A percentile compares a stretch with the other conserved stretches of the same genome.
These are phyloP conservation scores for Knoxdaviesia capensis DNA, from an alignment of 2,329 filamentous ascomycete genomes.

Conservation along the genomic window DNA sequence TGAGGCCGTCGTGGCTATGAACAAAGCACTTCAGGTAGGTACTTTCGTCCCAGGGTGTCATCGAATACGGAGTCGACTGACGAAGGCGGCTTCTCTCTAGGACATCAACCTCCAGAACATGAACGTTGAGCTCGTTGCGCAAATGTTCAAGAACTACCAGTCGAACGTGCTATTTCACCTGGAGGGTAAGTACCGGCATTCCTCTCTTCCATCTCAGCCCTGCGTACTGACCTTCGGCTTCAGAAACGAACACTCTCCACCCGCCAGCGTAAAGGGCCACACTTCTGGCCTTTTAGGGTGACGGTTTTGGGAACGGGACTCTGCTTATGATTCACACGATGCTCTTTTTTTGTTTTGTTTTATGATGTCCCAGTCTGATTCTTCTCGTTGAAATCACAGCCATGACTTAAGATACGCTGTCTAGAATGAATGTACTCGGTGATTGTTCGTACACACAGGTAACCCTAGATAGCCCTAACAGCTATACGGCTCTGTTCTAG, in stretches of 20 bases:
- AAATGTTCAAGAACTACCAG: constrained; percentile 99
- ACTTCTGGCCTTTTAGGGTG: no score
- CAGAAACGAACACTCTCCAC: constrained; percentile 68
- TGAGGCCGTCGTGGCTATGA: constrained; percentile 79
- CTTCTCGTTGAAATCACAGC: no score
- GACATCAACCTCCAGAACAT: constrained; percentile 98
- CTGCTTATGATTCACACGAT: no score
- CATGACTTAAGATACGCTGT: no score
- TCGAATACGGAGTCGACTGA: neutral
- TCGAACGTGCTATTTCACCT: constrained; percentile 94
- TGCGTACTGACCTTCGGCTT: constrained; percentile 5
- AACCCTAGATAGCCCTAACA: no score
- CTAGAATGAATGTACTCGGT: no score
- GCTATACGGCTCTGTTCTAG: no score
- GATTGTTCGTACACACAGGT: no score
- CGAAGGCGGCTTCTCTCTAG: constrained; percentile 20
- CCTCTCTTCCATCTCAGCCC: neutral
- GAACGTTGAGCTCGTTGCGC: constrained; percentile 92
- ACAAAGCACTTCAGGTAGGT: constrained; percentile 66
- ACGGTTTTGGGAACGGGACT: no score
- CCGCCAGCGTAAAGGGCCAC: constrained; percentile 39
- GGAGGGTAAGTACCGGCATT: constrained; percentile 43
- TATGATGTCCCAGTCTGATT: no score
- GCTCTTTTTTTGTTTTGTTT: no score
- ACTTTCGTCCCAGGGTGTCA: neutral